Conservation (phyloP, 768 basidiomycete genomes). For the Mycena sanguinolenta region DNA sequence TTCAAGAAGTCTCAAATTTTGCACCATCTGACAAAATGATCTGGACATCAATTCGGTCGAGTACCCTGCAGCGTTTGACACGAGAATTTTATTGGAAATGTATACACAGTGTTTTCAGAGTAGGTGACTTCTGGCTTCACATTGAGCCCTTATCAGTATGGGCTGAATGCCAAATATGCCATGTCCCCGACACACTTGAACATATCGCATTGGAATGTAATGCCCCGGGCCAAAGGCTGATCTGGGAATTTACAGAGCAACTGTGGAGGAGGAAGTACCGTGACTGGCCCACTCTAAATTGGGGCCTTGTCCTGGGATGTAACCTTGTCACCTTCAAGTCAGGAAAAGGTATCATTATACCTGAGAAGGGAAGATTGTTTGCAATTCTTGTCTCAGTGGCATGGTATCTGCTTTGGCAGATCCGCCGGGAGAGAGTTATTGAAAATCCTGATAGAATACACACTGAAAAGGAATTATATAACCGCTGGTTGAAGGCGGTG, state of each 20-base stretch:
- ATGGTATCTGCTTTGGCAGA: conserved; percentile 5
- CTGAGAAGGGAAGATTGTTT: too few relatives aligned
- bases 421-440: background rate
- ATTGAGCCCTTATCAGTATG: too few relatives aligned
- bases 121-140: too few relatives aligned
- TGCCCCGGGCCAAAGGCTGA: too few relatives aligned
- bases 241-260: too few relatives aligned
- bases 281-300: too few relatives aligned
- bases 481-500: conserved; percentile 4
- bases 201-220: too few relatives aligned
- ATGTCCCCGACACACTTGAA: too few relatives aligned
- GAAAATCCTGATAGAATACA: background rate
- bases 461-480: background rate
- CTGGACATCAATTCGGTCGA: conserved; percentile 13
- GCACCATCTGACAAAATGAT: conserved; percentile 6
- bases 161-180: too few relatives aligned
- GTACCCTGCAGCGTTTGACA: background rate
- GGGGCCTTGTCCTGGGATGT: conserved; percentile 1
- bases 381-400: background rate
- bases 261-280: background rate
- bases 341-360: background rate
- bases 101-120: conserved; percentile 15
- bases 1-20: background rate
- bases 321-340: background rate
- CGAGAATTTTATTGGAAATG: conserved; percentile 20